phyloP scores from a whole-genome alignment of 805 yeast species.

The Candida orba region DNA sequence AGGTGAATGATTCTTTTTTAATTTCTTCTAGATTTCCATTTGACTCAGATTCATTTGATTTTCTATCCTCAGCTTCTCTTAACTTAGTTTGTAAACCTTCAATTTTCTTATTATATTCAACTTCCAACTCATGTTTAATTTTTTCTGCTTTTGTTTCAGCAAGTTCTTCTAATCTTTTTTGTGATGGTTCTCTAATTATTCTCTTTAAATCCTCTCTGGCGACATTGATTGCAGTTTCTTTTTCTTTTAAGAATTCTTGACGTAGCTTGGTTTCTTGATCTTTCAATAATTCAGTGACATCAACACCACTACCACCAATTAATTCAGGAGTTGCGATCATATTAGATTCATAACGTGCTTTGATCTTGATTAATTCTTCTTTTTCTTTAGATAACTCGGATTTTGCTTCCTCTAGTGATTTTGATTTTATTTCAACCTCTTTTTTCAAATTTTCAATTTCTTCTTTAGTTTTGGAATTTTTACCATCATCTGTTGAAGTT shows the following conservation, averaged over 20 bases:
- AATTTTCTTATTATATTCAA: slow-evolving; percentile 23
- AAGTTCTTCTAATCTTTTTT: slow-evolving; percentile 25
- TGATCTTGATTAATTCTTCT: slow-evolving; percentile 8
- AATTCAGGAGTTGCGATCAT: slow-evolving; percentile 8
- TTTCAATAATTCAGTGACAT: slow-evolving; percentile 10
- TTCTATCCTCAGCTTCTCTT: slow-evolving; percentile 9
- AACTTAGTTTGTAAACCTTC: slow-evolving; percentile 23
- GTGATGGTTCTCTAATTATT: slow-evolving; percentile 32
- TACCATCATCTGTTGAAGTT: neutral
- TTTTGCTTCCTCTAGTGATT: slow-evolving; percentile 1
- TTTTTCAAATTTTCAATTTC: slow-evolving; percentile 7
- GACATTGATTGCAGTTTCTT: slow-evolving; percentile 16
- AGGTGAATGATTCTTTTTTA: slow-evolving; percentile 14
- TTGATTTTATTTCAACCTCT: neutral
- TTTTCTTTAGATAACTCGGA: slow-evolving; percentile 18
- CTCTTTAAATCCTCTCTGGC: slow-evolving; percentile 23
- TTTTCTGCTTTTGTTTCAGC: slow-evolving; percentile 25
- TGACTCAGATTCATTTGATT: neutral
- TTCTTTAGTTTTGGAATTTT: slow-evolving; percentile 7
- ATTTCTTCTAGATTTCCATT: slow-evolving; percentile 19
- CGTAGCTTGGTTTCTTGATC: slow-evolving; percentile 20
- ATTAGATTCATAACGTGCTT: slow-evolving; percentile 1
- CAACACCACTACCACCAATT: neutral
- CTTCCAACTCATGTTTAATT: slow-evolving; percentile 22
- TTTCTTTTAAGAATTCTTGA: slow-evolving; percentile 22